Percentiles rank a stretch among this genome's conserved stretches.
phyloP scores from a whole-genome alignment of 1,139 yeast genomes.

The Yamadazyma friedrichii region DNA sequence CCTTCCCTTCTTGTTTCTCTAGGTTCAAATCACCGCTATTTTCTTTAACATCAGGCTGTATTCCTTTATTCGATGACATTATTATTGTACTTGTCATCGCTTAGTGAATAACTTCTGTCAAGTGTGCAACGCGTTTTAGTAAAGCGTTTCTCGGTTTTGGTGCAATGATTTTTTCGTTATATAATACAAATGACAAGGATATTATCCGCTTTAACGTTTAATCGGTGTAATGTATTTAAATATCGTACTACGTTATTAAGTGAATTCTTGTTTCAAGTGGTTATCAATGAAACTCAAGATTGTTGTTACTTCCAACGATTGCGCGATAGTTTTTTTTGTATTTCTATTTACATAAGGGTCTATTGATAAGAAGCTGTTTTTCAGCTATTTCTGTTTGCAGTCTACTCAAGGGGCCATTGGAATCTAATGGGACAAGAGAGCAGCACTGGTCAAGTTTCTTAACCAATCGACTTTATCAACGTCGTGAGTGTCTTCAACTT shows the following conservation, averaged over 20 bases:
- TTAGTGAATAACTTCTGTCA: not conserved
- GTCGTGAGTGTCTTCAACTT: slow-evolving; percentile 97
- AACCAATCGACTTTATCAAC: slow-evolving; percentile 88
- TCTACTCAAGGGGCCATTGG: too few species aligned
- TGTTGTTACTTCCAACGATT: not conserved
- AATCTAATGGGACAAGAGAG: slow-evolving; percentile 46
- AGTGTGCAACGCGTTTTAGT: too few species aligned
- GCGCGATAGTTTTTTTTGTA: not conserved
- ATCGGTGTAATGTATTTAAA: too few species aligned
- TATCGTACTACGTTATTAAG: too few species aligned
- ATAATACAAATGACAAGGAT: too few species aligned
- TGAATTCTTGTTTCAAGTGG: too few species aligned
- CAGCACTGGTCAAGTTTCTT: slow-evolving; percentile 79
- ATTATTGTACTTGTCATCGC: slow-evolving; percentile 3
- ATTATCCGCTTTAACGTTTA: too few species aligned
- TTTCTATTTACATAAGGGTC: slow-evolving; percentile 3
- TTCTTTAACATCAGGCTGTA: not conserved
- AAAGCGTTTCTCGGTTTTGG: too few species aligned
- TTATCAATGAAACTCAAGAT: too few species aligned
- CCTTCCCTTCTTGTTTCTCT: too few species aligned
- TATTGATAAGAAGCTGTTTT: not conserved
- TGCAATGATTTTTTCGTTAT: too few species aligned
- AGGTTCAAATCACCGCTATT: not conserved
- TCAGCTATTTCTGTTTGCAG: too few species aligned
- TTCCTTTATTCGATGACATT: slow-evolving; percentile 2